A percentile compares a stretch with the other conserved stretches of the same genome.
Evolutionary conservation across 306 rosid genomes (phyloP).

Genomic region (Dalbergia cochinchinensis): DNA sequence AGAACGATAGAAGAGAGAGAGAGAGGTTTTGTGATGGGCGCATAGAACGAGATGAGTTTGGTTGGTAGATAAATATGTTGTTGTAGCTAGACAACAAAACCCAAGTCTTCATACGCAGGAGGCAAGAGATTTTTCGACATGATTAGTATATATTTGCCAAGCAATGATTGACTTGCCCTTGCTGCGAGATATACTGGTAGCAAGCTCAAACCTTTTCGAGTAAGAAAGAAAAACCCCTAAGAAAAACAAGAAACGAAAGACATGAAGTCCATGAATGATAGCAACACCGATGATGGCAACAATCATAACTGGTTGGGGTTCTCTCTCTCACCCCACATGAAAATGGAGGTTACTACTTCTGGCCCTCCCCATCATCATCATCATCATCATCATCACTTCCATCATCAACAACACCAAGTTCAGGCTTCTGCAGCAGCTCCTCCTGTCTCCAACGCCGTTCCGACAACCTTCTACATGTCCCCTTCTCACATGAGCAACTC

Average conservation of each 20-base stretch:
- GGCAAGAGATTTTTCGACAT: slow-evolving; percentile 48
- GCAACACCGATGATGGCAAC: slow-evolving; percentile 47
- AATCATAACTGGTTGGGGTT: slow-evolving; percentile 88
- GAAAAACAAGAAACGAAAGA: slow-evolving; percentile 16
- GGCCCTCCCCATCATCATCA: slow-evolving; percentile 33
- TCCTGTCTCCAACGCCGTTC: slow-evolving; percentile 48
- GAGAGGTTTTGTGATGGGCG: slow-evolving; percentile 35
- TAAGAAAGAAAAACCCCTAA: background rate
- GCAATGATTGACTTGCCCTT: slow-evolving; percentile 72
- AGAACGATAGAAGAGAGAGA: background rate
- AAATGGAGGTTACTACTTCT: slow-evolving; percentile 64
- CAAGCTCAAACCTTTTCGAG: slow-evolving; percentile 42
- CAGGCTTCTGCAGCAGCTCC: slow-evolving; percentile 53
- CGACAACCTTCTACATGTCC: slow-evolving; percentile 59
- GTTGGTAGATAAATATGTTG: slow-evolving; percentile 41
- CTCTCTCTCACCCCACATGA: slow-evolving; percentile 91
- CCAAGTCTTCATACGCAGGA: slow-evolving; percentile 31
- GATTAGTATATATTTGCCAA: slow-evolving; percentile 62
- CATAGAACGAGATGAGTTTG: slow-evolving; percentile 38
- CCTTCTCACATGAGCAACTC: slow-evolving; percentile 56
- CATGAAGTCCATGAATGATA: slow-evolving; percentile 78
- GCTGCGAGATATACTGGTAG: slow-evolving; percentile 38
- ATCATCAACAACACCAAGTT: slow-evolving; percentile 49
- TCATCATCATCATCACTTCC: slow-evolving; percentile 34
- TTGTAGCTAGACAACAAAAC: slow-evolving; percentile 54